Evolutionary conservation across 2,329 filamentous ascomycete species (phyloP).

Genomic region (Cladophialophora psammophila): DNA sequence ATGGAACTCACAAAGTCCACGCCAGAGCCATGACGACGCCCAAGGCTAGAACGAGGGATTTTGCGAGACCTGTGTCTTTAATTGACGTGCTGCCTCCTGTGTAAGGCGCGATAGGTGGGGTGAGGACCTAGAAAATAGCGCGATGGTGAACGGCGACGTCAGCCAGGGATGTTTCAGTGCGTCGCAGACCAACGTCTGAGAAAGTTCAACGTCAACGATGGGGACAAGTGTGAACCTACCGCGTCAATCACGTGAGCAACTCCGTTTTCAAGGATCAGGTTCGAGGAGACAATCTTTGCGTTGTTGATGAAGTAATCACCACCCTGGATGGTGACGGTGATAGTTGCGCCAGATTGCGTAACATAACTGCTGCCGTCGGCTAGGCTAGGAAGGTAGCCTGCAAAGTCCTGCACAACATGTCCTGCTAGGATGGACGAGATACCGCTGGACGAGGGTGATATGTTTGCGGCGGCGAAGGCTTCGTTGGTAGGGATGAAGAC

Average conservation of each 20-base stretch:
- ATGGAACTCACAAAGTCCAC: not conserved
- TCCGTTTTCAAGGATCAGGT: slow-evolving; percentile 20
- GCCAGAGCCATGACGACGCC: slow-evolving; percentile 3
- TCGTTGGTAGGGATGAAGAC: slow-evolving; percentile 18
- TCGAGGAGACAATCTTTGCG: slow-evolving; percentile 18
- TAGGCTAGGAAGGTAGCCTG: slow-evolving; percentile 10
- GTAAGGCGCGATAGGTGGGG: slow-evolving; percentile 10
- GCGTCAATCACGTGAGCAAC: slow-evolving; percentile 17
- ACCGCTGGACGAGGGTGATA: not conserved
- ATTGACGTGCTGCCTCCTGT: slow-evolving; percentile 1
- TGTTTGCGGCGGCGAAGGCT: slow-evolving; percentile 10
- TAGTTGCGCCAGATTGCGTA: slow-evolving; percentile 13
- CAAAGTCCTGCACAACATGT: slow-evolving; percentile 14
- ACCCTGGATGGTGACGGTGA: slow-evolving; percentile 17
- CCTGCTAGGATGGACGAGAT: slow-evolving; percentile 6
- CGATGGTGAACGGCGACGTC: no score
- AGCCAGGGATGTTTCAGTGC: not conserved
- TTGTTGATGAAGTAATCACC: slow-evolving; percentile 22
- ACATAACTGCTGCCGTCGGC: slow-evolving; percentile 7
- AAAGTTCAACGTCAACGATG: no score
- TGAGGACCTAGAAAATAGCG: slow-evolving; percentile 8
- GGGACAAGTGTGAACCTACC: slow-evolving; percentile 4
- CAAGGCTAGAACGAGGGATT: not conserved
- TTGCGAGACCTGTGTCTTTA: not conserved
- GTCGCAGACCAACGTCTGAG: not conserved